Conservation (phyloP, 371 early-diverging fungal genomes). For the Dinochytrium kinnereticum region DNA sequence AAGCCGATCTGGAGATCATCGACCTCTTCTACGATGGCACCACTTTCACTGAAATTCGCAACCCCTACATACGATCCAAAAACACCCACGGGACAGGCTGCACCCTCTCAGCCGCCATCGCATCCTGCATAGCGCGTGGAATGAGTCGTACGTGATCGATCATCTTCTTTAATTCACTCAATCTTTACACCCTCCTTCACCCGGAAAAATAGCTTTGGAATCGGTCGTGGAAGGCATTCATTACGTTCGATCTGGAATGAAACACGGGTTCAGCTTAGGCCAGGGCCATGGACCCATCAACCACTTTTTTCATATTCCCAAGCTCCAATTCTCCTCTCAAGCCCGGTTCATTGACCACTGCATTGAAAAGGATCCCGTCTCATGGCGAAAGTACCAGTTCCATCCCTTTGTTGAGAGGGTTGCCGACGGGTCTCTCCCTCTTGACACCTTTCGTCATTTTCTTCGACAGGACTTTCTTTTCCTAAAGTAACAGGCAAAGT, state of each 20-base stretch:
- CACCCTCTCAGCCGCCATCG: constrained; percentile 82
- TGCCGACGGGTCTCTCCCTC: constrained; percentile 74
- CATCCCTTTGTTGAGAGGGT: constrained; percentile 79
- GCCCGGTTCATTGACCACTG: constrained; percentile 37
- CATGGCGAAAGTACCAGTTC: constrained; percentile 70
- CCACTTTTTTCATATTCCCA: constrained; percentile 55
- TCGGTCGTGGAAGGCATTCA: constrained; percentile 58
- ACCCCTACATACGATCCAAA: constrained; percentile 60
- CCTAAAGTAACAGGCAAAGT: constrained; percentile 52
- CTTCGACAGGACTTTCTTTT: constrained; percentile 85
- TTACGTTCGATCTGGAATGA: constrained; percentile 67
- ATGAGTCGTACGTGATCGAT: constrained; percentile 44
- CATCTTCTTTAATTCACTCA: no score
- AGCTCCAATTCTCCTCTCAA: background rate
- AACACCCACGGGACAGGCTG: constrained; percentile 90
- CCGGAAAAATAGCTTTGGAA: constrained; percentile 42
- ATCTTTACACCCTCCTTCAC: no score
- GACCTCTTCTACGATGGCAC: constrained; percentile 70
- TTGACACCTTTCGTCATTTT: constrained; percentile 73
- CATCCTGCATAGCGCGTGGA: constrained; percentile 70
- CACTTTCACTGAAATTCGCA: constrained; percentile 55
- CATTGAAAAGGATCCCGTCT: constrained; percentile 49
- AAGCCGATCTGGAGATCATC: constrained; percentile 43
- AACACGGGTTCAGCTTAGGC: constrained; percentile 62
- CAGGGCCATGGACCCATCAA: constrained; percentile 77